Evolutionary conservation across 1,139 yeast genomes (phyloP).

Genomic region (Suzukiozyma palmioleophila): DNA sequence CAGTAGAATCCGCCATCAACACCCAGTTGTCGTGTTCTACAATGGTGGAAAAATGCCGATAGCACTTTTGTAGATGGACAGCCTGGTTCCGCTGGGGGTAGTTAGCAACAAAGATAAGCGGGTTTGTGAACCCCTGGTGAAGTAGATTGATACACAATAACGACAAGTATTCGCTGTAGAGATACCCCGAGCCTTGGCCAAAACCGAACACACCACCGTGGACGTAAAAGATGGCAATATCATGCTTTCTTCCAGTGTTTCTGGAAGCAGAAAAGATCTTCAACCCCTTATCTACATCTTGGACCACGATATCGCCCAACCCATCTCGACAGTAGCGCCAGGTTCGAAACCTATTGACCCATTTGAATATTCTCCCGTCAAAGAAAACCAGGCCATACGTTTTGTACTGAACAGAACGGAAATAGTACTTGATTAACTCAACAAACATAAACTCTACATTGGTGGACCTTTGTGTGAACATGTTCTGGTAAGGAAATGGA

Average conservation of each 20-base stretch:
- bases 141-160: conserved; percentile 10
- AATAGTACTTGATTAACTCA: conserved; percentile 10
- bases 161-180: conserved; percentile 13
- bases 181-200: conserved; percentile 10
- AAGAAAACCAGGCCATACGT: conserved; percentile 6
- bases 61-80: conserved; percentile 4
- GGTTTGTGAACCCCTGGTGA: conserved; percentile 15
- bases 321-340: conserved; percentile 12
- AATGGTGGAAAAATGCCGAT: conserved; percentile 5
- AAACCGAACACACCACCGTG: conserved; percentile 11
- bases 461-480: conserved; percentile 12
- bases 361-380: conserved; percentile 9
- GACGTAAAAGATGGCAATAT: conserved; percentile 11
- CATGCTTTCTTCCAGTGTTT: conserved; percentile 4
- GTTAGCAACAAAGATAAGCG: conserved; percentile 11
- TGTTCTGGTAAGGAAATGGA: conserved; percentile 11
- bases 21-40: conserved; percentile 4
- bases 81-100: conserved; percentile 2
- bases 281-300: conserved; percentile 6
- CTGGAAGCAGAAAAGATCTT: conserved; percentile 12
- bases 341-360: conserved; percentile 8
- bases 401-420: conserved; percentile 2
- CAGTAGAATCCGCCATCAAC: conserved; percentile 13
- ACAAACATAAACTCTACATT: conserved; percentile 9
- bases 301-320: conserved; percentile 10